Percentiles rank a stretch among this genome's conserved stretches.
Evolutionary conservation across 176 grass and related monocot species (phyloP).

Genomic region (Aegilops tauschii): DNA sequence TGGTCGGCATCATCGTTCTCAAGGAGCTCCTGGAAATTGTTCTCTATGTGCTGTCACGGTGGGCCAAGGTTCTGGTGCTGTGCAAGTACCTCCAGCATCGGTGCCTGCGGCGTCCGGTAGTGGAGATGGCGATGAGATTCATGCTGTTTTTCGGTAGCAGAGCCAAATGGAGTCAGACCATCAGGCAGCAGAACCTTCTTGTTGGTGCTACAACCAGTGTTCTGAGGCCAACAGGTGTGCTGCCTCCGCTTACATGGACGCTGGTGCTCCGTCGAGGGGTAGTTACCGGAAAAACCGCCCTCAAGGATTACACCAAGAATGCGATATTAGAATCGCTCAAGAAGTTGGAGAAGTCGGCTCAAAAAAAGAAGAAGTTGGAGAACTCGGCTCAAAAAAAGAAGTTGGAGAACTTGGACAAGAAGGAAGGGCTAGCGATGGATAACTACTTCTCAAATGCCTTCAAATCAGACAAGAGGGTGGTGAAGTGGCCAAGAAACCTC

Average conservation of each 20-base stretch:
- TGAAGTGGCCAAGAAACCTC: not conserved
- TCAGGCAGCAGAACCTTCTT: not conserved
- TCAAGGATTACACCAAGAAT: not conserved
- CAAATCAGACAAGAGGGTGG: not conserved
- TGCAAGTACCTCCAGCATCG: not conserved
- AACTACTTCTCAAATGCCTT: not conserved
- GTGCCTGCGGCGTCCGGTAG: not conserved
- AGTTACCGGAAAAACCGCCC: rapidly evolving
- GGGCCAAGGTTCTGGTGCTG: constrained; percentile 7
- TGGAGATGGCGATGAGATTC: not conserved
- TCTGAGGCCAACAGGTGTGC: not conserved
- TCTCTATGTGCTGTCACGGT: not conserved
- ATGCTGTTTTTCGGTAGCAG: not conserved
- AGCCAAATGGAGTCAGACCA: not conserved
- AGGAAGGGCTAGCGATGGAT: not conserved
- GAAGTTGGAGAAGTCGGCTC: not conserved
- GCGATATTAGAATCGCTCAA: not conserved
- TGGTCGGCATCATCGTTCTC: not conserved
- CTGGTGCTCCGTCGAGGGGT: not conserved
- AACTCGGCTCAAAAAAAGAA: not conserved
- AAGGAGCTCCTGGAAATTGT: not conserved
- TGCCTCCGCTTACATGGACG: not conserved
- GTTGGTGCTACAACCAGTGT: not conserved
- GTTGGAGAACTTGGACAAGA: not conserved
- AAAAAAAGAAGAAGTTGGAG: not conserved